Evolutionary conservation across 2,329 filamentous ascomycete species (phyloP).

Genomic region (Penicillium decumbens): DNA sequence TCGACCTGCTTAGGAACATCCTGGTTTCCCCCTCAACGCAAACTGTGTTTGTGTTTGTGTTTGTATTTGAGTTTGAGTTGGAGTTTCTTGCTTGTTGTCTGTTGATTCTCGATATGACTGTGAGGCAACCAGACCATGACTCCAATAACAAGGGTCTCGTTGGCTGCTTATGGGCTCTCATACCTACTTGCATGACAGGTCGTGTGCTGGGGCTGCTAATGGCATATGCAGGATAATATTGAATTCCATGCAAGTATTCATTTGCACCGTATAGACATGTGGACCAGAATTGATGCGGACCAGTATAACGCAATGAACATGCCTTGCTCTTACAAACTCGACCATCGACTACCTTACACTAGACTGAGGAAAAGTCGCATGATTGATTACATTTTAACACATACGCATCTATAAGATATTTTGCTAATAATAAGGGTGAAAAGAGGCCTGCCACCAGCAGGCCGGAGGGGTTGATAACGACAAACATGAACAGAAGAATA

Average conservation of each 20-base stretch:
- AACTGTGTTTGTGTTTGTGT: constrained; percentile 1
- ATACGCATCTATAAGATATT: constrained; percentile 19
- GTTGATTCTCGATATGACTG: not conserved
- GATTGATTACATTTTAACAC: constrained; percentile 24
- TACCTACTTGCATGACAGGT: not conserved
- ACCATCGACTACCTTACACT: not conserved
- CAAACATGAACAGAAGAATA: constrained; percentile 28
- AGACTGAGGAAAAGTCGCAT: constrained; percentile 1
- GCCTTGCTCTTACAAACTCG: constrained; percentile 1
- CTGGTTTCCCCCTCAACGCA: constrained; percentile 19
- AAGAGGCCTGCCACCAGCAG: constrained; percentile 19
- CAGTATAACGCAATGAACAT: constrained; percentile 3
- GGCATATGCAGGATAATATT: not conserved
- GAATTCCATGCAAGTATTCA: not conserved
- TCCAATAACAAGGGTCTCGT: not conserved
- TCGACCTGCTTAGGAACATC: constrained; percentile 1
- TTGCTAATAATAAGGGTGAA: constrained; percentile 17
- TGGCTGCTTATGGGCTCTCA: not conserved
- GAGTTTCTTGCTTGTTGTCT: not conserved
- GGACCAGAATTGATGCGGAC: constrained; percentile 1
- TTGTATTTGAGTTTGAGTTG: not conserved
- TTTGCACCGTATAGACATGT: not conserved
- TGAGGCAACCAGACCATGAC: not conserved
- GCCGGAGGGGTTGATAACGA: constrained; percentile 20
- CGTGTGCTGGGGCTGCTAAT: not conserved